A percentile compares a stretch with the other conserved stretches of the same genome.
Evolutionary conservation across 305 asterid genomes (phyloP).

Genomic region (Fraxinus platypoda): DNA sequence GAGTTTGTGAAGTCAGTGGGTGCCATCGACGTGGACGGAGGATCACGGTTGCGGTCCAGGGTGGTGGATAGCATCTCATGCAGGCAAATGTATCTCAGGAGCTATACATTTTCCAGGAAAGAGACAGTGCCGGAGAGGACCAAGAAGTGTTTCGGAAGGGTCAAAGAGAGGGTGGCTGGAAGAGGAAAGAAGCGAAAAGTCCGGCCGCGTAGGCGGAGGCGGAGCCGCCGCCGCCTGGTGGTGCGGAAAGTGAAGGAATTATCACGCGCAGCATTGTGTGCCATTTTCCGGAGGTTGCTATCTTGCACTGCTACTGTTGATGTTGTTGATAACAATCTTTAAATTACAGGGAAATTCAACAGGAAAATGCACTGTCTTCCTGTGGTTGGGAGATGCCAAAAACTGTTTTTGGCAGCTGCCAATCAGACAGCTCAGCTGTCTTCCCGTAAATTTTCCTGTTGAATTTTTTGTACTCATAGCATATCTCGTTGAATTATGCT

Average conservation of each 20-base stretch:
- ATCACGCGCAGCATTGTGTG: slow-evolving; percentile 37
- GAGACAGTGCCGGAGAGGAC: slow-evolving; percentile 51
- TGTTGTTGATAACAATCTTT: slow-evolving; percentile 35
- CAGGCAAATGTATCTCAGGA: slow-evolving; percentile 55
- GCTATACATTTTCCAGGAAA: slow-evolving; percentile 59
- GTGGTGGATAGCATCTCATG: slow-evolving; percentile 59
- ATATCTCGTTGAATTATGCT: no score
- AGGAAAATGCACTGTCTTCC: no score
- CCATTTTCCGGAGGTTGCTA: slow-evolving; percentile 47
- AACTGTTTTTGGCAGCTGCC: no score
- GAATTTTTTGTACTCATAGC: no score
- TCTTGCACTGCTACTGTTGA: slow-evolving; percentile 45
- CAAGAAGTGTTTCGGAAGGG: slow-evolving; percentile 44
- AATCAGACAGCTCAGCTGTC: no score
- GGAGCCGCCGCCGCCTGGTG: slow-evolving; percentile 23
- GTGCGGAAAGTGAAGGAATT: slow-evolving; percentile 38
- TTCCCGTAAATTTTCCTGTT: no score
- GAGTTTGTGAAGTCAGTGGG: slow-evolving; percentile 30
- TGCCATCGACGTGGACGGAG: slow-evolving; percentile 27
- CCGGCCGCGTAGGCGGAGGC: not conserved
- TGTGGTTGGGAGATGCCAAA: no score
- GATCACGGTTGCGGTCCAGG: slow-evolving; percentile 35
- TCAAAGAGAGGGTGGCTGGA: slow-evolving; percentile 35
- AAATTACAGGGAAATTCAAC: no score
- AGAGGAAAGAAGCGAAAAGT: slow-evolving; percentile 19